A percentile compares a stretch with the other conserved stretches of the same genome.
phyloP scores from a whole-genome alignment of 371 early-diverging fungal species.

The Polyrhizophydium stewartii region DNA sequence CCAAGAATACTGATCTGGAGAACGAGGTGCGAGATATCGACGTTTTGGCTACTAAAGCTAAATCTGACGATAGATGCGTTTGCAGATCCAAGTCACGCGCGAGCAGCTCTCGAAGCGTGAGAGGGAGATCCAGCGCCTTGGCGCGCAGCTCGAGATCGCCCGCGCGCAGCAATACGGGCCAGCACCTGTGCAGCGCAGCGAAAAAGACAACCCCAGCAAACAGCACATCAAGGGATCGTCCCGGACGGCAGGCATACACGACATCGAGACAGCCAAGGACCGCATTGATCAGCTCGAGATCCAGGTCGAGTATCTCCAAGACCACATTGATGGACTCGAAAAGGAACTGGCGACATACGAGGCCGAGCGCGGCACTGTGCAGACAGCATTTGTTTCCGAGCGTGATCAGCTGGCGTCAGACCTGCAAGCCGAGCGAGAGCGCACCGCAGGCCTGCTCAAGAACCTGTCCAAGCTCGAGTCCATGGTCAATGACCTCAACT shows the following conservation, averaged over 20 bases:
- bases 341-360: constrained; percentile 19
- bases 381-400: constrained; percentile 18
- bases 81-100: constrained; percentile 24
- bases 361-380: constrained; percentile 17
- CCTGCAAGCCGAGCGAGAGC: constrained; percentile 30
- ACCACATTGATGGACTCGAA: constrained; percentile 41
- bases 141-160: constrained; percentile 36
- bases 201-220: neutral
- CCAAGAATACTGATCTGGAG: constrained; percentile 35
- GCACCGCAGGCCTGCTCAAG: constrained; percentile 21
- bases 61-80: neutral
- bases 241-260: constrained; percentile 11
- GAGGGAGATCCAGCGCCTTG: constrained; percentile 40
- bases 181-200: constrained; percentile 4
- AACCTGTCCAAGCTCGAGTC: constrained; percentile 11
- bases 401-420: constrained; percentile 15
- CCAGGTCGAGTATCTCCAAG: constrained; percentile 40
- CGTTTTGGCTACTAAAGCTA: too few relatives aligned
- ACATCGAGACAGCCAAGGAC: constrained; percentile 12
- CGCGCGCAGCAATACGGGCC: constrained; percentile 33
- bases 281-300: constrained; percentile 45
- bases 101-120: constrained; percentile 38
- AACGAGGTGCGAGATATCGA: constrained; percentile 27
- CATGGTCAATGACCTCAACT: constrained; percentile 18
- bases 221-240: constrained; percentile 4